A percentile compares a stretch with the other conserved stretches of the same genome.
Conservation (phyloP, 164 flowering plant species). For the Santalum album region DNA sequence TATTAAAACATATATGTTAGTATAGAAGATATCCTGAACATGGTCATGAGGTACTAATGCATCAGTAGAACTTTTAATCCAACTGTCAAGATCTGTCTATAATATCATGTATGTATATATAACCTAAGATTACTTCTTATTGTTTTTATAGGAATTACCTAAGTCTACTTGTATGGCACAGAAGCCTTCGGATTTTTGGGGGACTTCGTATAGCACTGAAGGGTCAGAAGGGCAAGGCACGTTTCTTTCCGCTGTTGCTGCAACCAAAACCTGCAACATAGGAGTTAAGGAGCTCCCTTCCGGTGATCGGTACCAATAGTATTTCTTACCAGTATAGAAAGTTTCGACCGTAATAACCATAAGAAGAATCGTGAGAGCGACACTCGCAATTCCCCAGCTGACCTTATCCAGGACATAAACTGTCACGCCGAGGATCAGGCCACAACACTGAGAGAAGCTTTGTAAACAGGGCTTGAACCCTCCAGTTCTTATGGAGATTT, state of each 20-base stretch:
- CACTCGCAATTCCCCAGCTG: conserved; percentile 14
- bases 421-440: conserved; percentile 13
- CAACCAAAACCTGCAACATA: conserved; percentile 13
- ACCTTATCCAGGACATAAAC: conserved; percentile 19
- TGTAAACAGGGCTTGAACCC: neutral
- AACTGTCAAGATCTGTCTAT: too few relatives aligned
- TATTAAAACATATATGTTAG: too few relatives aligned
- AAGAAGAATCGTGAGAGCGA: conserved; percentile 8
- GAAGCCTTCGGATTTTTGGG: conserved; percentile 33
- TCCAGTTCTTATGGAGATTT: neutral
- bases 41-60: too few relatives aligned
- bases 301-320: conserved; percentile 10
- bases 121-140: too few relatives aligned
- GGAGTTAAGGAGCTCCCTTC: conserved; percentile 13
- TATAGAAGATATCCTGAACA: too few relatives aligned
- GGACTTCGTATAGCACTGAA: neutral
- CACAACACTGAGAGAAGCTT: conserved; percentile 12
- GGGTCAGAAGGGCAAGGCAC: conserved; percentile 7
- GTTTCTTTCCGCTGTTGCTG: conserved; percentile 11
- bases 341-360: conserved; percentile 4
- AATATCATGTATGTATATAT: too few relatives aligned
- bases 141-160: too few relatives aligned
- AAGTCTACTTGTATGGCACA: conserved; percentile 58
- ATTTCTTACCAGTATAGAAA: conserved; percentile 8
- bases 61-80: too few relatives aligned